Conservation (phyloP, 2,329 filamentous ascomycete genomes). For the Talaromyces funiculosus region DNA sequence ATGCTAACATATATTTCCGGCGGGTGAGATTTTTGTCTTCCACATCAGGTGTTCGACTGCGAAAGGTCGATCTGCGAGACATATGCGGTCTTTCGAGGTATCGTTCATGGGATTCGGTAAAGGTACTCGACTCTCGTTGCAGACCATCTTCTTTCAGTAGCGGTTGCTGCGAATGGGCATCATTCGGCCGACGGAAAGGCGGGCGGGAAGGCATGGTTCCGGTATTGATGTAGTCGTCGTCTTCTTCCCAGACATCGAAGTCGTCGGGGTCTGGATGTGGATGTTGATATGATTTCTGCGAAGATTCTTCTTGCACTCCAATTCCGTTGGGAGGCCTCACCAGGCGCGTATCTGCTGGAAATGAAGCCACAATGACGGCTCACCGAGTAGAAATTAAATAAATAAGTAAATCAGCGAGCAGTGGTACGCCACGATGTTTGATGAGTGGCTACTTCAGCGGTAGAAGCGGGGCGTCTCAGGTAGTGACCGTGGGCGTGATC, state of each 20-base stretch:
- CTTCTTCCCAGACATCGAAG: constrained; percentile 6
- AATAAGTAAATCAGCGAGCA: neutral
- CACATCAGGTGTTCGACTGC: constrained; percentile 68
- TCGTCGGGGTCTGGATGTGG: constrained; percentile 4
- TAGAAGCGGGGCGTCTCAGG: neutral
- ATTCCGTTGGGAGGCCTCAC: constrained; percentile 3
- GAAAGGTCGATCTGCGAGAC: constrained; percentile 61
- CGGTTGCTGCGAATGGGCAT: constrained; percentile 49
- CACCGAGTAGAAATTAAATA: neutral
- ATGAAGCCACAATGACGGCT: constrained; percentile 14
- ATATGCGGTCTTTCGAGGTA: constrained; percentile 36
- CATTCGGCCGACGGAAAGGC: constrained; percentile 41
- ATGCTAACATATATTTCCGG: constrained; percentile 81
- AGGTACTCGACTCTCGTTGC: constrained; percentile 31
- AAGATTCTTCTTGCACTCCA: neutral
- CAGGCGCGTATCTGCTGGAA: constrained; percentile 3
- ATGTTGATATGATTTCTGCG: neutral
- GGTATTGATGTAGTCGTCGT: constrained; percentile 16
- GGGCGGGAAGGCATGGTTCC: constrained; percentile 45
- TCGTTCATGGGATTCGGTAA: constrained; percentile 29
- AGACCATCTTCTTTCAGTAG: constrained; percentile 47
- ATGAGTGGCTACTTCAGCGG: neutral
- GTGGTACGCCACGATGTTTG: neutral
- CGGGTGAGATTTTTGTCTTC: constrained; percentile 60
- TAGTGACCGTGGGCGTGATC: neutral